Base-by-base conservation (phyloP, 495 filamentous ascomycete genomes). In the Talaromyces liani region DNA sequence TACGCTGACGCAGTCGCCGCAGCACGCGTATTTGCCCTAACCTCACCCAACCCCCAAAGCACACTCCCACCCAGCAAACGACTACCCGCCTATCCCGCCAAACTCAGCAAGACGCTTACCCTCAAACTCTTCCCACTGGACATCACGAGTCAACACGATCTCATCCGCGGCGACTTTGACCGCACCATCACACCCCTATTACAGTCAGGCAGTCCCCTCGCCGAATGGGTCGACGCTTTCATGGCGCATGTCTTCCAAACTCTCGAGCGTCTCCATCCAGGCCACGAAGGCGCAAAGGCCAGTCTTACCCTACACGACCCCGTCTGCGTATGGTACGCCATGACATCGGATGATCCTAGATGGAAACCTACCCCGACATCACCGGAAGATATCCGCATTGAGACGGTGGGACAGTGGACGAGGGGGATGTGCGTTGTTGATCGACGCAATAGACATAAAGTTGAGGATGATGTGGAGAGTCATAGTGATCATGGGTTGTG, bases 341-440 rank as follows among this genome's bases (percentile, higher is more conserved):
- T 95, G 49, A 87, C 86, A 1, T 72, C 70, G 1, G 73, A 78
- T 9, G 75, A 77, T 61, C 62, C 72, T 9, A 66, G 71, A 1
- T 81, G 79, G 78, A 70, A 67, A 29, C 82, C 85, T 71, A 66
- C 71, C 2, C 53, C 70, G 29, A 70, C 63, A 2, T 76, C 73
- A 31, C 75, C 72, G 1, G 77, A 84, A 71, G 94, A 98, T 74
- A 88, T 98, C 59, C 82, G 94, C 14, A 78, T 98, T 25, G 94
- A 98, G 72, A 91, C 90, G 1, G 71, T 81, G 33, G 94, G 94
- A 5, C 93, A 98, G 75, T 98, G 94, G 94, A 97, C 93, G 60
- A 79, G 89, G 51, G 94, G 94, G 2, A 91, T 92, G 87, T 92
- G 91, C 71, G 82, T 98, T 18, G 78, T 91, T 36, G 95, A 98